Percentiles rank a stretch among this genome's conserved stretches.
These are phyloP conservation scores for Zarea fungicola DNA, from an alignment of 2,329 filamentous ascomycete genomes.

Conservation along the genomic window DNA sequence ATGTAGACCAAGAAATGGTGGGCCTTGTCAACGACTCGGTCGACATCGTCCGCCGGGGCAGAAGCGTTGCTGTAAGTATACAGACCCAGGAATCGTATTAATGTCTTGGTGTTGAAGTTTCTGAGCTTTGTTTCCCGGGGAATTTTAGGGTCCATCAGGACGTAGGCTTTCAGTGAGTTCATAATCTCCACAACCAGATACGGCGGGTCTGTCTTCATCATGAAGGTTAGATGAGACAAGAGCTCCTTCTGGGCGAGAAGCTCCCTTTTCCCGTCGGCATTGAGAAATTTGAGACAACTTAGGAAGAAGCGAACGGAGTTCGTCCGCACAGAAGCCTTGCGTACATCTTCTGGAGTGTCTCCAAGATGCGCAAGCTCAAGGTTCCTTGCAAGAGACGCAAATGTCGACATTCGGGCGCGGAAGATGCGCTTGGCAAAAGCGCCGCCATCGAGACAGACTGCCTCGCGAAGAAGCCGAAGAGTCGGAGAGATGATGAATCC, in stretches of 20 bases:
- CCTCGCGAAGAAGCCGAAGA: slow-evolving; percentile 76
- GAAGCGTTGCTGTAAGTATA: slow-evolving; percentile 55
- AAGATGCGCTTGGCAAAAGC: slow-evolving; percentile 73
- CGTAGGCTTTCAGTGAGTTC: slow-evolving; percentile 59
- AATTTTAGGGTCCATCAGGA: slow-evolving; percentile 71
- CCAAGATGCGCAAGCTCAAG: slow-evolving; percentile 63
- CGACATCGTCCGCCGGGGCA: slow-evolving; percentile 35
- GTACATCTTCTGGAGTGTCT: slow-evolving; percentile 54
- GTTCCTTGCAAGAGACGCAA: slow-evolving; percentile 75
- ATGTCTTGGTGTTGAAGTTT: slow-evolving; percentile 67
- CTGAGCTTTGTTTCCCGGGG: slow-evolving; percentile 68
- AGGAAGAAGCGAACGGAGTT: slow-evolving; percentile 79
- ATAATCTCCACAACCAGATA: slow-evolving; percentile 72
- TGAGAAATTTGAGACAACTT: slow-evolving; percentile 71
- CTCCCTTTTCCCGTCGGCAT: slow-evolving; percentile 72
- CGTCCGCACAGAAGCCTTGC: slow-evolving; percentile 73
- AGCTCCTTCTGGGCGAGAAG: slow-evolving; percentile 76
- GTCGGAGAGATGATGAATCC: slow-evolving; percentile 87
- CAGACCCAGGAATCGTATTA: slow-evolving; percentile 66
- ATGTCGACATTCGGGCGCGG: slow-evolving; percentile 68
- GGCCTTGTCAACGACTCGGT: slow-evolving; percentile 59
- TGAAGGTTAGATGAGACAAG: slow-evolving; percentile 73
- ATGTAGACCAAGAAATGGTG: slow-evolving; percentile 71
- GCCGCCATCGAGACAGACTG: slow-evolving; percentile 82
- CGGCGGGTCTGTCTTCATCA: slow-evolving; percentile 72